Percentiles rank a stretch among this genome's conserved stretches.
phyloP scores from a whole-genome alignment of 2,329 filamentous ascomycete genomes.

The Nannizziopsis barbatae region DNA sequence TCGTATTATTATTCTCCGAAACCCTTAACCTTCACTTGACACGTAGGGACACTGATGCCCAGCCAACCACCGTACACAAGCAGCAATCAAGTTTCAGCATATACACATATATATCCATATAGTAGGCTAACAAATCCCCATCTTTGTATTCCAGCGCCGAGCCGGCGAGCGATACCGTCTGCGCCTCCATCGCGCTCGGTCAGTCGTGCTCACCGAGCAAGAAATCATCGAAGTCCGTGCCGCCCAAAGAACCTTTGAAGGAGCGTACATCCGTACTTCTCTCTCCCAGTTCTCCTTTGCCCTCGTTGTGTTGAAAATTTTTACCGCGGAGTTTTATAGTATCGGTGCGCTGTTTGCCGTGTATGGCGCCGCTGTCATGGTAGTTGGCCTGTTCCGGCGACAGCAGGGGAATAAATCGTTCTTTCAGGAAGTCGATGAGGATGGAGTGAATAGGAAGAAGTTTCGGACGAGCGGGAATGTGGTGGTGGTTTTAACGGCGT shows the following conservation, averaged over 20 bases:
- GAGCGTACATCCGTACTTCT: constrained; percentile 89
- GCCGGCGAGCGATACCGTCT: constrained; percentile 65
- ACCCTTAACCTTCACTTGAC: no score
- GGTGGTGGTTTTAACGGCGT: constrained; percentile 49
- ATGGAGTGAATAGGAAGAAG: constrained; percentile 49
- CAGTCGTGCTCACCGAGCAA: constrained; percentile 65
- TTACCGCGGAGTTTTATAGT: constrained; percentile 90
- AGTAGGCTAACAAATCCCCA: no score
- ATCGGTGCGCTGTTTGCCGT: constrained; percentile 93
- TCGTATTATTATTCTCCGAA: no score
- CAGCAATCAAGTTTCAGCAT: not conserved
- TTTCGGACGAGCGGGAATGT: constrained; percentile 58
- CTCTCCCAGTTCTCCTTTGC: constrained; percentile 92
- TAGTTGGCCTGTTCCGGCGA: constrained; percentile 72
- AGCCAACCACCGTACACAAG: not conserved
- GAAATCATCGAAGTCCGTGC: constrained; percentile 93
- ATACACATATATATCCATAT: no score
- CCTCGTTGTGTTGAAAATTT: constrained; percentile 89
- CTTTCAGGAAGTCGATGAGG: constrained; percentile 51
- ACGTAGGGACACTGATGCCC: not conserved
- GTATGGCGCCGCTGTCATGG: constrained; percentile 74
- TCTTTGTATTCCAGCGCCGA: constrained; percentile 40
- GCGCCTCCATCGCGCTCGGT: constrained; percentile 71
- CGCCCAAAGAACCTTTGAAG: constrained; percentile 91
- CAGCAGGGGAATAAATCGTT: constrained; percentile 92